phyloP scores from a whole-genome alignment of 257 asterid species.

The Fraxinus anomala region DNA sequence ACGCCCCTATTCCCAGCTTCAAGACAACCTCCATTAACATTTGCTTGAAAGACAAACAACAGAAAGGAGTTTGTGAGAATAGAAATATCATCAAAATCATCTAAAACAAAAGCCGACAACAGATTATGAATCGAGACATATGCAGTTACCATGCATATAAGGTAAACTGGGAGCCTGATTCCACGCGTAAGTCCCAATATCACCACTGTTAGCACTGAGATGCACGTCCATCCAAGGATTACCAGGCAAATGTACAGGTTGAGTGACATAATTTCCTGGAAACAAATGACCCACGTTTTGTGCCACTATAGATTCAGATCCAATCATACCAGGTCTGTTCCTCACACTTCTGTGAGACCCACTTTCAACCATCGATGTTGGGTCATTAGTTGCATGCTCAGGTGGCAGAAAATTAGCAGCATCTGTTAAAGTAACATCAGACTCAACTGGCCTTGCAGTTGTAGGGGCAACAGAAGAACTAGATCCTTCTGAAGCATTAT shows the following conservation, averaged over 20 bases:
- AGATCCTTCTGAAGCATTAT: slow-evolving; percentile 51
- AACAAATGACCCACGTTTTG: slow-evolving; percentile 43
- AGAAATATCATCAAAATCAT: slow-evolving; percentile 23
- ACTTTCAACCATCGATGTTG: slow-evolving; percentile 31
- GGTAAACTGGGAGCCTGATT: slow-evolving; percentile 50
- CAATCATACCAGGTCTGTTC: slow-evolving; percentile 45
- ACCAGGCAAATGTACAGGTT: slow-evolving; percentile 56
- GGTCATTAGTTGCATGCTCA: slow-evolving; percentile 43
- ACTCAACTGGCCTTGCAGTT: slow-evolving; percentile 39
- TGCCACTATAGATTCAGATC: slow-evolving; percentile 44
- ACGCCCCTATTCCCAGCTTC: slow-evolving; percentile 48
- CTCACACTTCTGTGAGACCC: slow-evolving; percentile 45
- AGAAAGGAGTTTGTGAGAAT: slow-evolving; percentile 14
- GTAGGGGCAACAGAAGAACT: slow-evolving; percentile 56
- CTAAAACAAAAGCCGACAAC: background rate
- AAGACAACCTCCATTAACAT: slow-evolving; percentile 42
- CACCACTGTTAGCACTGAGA: slow-evolving; percentile 49
- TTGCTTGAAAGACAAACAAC: slow-evolving; percentile 31
- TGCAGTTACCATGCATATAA: slow-evolving; percentile 52
- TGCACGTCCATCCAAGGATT: slow-evolving; percentile 69
- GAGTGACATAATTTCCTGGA: slow-evolving; percentile 62
- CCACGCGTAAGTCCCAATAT: slow-evolving; percentile 55
- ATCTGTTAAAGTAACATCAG: slow-evolving; percentile 39
- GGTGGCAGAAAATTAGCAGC: slow-evolving; percentile 32
- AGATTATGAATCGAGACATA: background rate